phyloP scores from a whole-genome alignment of 1,139 yeast species.

The Geotrichum cucujoidarum region DNA sequence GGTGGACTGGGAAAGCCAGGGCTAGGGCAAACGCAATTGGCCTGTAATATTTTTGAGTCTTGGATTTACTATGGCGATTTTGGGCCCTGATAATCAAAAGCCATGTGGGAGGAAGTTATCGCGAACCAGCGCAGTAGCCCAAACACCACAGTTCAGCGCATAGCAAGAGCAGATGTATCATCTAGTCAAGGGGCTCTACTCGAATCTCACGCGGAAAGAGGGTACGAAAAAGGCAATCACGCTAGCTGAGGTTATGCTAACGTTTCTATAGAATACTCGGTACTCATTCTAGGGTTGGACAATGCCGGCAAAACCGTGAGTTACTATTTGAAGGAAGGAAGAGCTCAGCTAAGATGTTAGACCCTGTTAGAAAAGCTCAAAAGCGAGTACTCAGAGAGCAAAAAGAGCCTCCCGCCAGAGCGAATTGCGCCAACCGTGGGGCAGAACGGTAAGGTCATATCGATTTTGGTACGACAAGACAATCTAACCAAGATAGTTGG shows the following conservation, averaged over 20 bases:
- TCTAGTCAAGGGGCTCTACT: slow-evolving; percentile 54
- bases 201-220: slow-evolving; percentile 52
- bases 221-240: too few species aligned
- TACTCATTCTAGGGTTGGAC: slow-evolving; percentile 83
- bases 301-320: slow-evolving; percentile 84
- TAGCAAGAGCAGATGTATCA: too few species aligned
- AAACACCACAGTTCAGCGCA: too few species aligned
- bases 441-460: slow-evolving; percentile 47
- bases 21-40: background rate
- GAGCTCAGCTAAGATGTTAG: slow-evolving; percentile 16
- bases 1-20: background rate
- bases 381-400: slow-evolving; percentile 42
- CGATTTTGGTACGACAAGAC: slow-evolving; percentile 15
- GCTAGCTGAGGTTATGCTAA: too few species aligned
- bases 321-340: too few species aligned
- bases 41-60: background rate
- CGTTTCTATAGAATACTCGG: slow-evolving; percentile 53
- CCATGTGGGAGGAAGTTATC: too few species aligned
- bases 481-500: slow-evolving; percentile 37
- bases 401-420: slow-evolving; percentile 42
- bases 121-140: too few species aligned
- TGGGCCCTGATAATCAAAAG: too few species aligned
- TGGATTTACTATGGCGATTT: background rate
- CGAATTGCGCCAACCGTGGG: slow-evolving; percentile 68
- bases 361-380: slow-evolving; percentile 66